A percentile compares a stretch with the other conserved stretches of the same genome.
phyloP scores from a whole-genome alignment of 768 basidiomycete genomes.

The Naganishia antarctica region DNA sequence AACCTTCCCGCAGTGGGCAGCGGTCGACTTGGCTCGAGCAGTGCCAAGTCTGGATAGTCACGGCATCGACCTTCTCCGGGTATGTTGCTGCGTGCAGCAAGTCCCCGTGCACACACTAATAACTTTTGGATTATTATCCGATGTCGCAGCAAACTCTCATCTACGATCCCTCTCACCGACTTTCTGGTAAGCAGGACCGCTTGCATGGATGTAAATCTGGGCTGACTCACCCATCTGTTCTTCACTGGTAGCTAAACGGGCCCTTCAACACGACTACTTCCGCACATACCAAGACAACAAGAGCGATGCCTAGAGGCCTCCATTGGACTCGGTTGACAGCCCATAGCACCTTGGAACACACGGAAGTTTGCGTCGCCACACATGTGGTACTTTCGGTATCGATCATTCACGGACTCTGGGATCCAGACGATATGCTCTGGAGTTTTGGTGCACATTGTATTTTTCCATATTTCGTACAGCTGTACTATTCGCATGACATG shows the following conservation, averaged over 20 bases:
- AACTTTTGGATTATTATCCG: too few species aligned
- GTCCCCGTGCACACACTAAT: too few species aligned
- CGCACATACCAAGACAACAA: conserved; percentile 16
- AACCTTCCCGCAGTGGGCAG: conserved; percentile 91
- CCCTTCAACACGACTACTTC: conserved; percentile 56
- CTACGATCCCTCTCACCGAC: conserved; percentile 85
- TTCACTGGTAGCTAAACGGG: conserved; percentile 57
- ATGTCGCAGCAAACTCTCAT: conserved; percentile 60
- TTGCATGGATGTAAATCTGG: too few species aligned
- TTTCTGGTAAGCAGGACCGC: conserved; percentile 64
- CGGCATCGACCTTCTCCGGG: conserved; percentile 77
- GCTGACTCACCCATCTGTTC: conserved; percentile 8
- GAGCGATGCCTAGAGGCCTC: conserved; percentile 9
- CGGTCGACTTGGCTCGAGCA: conserved; percentile 63
- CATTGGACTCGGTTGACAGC: neutral
- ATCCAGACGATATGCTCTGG: neutral
- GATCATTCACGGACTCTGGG: neutral
- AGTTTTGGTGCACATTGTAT: neutral
- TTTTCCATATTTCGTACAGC: neutral
- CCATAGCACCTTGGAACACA: too few species aligned
- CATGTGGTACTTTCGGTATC: too few species aligned
- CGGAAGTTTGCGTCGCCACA: too few species aligned
- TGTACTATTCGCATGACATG: conserved; percentile 20
- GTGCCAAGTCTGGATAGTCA: conserved; percentile 68
- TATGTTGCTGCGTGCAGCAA: too few species aligned